phyloP scores from a whole-genome alignment of 2,329 filamentous ascomycete species.

The Fusarium succisae region DNA sequence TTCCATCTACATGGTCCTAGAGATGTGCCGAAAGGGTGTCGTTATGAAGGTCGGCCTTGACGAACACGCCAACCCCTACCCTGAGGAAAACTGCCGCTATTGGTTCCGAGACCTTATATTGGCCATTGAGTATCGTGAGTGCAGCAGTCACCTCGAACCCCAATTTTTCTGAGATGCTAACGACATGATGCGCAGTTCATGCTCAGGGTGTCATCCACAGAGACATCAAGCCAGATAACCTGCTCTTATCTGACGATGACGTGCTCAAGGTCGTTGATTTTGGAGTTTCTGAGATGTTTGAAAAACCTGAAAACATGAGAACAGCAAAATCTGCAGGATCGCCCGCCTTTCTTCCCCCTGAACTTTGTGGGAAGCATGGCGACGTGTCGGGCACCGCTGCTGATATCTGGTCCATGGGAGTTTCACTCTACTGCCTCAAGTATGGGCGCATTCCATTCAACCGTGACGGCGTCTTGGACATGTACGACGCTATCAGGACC shows the following conservation, averaged over 20 bases:
- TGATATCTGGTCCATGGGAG: constrained; percentile 99
- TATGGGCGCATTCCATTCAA: constrained; percentile 92
- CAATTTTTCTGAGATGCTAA: background rate
- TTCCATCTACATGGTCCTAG: constrained; percentile 97
- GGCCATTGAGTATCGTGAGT: constrained; percentile 89
- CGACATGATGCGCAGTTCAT: constrained; percentile 68
- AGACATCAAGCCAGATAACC: constrained; percentile 98
- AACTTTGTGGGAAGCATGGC: constrained; percentile 88
- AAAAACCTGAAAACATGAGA: constrained; percentile 84
- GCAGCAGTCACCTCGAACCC: background rate
- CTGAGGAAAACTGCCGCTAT: constrained; percentile 80
- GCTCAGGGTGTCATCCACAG: constrained; percentile 94
- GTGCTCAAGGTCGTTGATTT: constrained; percentile 98
- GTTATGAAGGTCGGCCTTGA: constrained; percentile 96
- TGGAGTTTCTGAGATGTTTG: constrained; percentile 99
- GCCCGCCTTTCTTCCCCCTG: constrained; percentile 92
- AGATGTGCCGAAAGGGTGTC: constrained; percentile 98
- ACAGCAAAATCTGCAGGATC: constrained; percentile 94
- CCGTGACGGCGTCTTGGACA: constrained; percentile 78
- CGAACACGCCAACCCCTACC: constrained; percentile 82
- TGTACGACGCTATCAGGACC: constrained; percentile 87
- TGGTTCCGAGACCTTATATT: constrained; percentile 97
- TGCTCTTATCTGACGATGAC: constrained; percentile 87
- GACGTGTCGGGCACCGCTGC: constrained; percentile 89
- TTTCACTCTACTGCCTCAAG: constrained; percentile 90